Evolutionary conservation across 345 rosid genomes (phyloP).

Genomic region (thale cress (Arabidopsis thaliana)): TAIR10.1 NC_003074.8:16024501-16025000

Average conservation of each 20-base stretch:
- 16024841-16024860: not conserved
- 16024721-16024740: slow-evolving; percentile 11
- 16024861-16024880: not conserved
- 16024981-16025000: too few relatives aligned
- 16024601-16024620: slow-evolving; percentile 38
- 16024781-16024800: slow-evolving; percentile 18
- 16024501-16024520: not conserved
- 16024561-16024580: slow-evolving; percentile 13
- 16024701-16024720: slow-evolving; percentile 13
- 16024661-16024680: slow-evolving; percentile 8
- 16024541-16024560: slow-evolving; percentile 28
- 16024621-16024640: slow-evolving; percentile 4
- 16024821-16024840: not conserved
- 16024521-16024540: slow-evolving; percentile 6
- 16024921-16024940: too few relatives aligned
- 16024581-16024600: slow-evolving; percentile 34
- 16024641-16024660: slow-evolving; percentile 35
- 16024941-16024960: too few relatives aligned
- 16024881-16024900: not conserved
- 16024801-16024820: not conserved
- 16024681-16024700: slow-evolving; percentile 27
- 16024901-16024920: too few relatives aligned
- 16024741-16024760: slow-evolving; percentile 20
- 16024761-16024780: slow-evolving; percentile 41
- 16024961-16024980: too few relatives aligned